phyloP scores from a whole-genome alignment of 2,329 filamentous ascomycete species.

The Whalleya microplaca region DNA sequence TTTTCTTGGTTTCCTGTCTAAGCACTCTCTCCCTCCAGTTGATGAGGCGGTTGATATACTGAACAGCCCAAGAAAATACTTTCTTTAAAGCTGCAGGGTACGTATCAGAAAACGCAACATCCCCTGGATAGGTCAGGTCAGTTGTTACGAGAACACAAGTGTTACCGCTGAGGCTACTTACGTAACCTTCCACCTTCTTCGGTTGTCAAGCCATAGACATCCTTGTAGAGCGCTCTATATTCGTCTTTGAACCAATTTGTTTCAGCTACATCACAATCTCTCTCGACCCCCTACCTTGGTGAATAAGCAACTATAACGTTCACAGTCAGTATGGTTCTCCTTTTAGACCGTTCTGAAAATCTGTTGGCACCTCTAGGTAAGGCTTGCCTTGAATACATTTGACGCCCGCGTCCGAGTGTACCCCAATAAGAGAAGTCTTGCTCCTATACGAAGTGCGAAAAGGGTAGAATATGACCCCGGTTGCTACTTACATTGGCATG shows the following conservation, averaged over 20 bases:
- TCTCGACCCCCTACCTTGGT: conserved; percentile 4
- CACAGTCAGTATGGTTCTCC: no score
- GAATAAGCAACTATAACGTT: no score
- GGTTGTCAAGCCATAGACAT: conserved; percentile 3
- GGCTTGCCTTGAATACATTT: no score
- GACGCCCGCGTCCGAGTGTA: no score
- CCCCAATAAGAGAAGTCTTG: no score
- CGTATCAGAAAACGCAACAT: not conserved
- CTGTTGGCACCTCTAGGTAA: no score
- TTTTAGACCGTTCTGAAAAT: no score
- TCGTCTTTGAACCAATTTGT: not conserved
- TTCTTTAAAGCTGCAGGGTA: not conserved
- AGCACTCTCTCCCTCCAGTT: conserved; percentile 7
- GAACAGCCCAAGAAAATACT: conserved; percentile 4
- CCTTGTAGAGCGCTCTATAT: not conserved
- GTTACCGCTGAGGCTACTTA: not conserved
- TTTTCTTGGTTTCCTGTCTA: not conserved
- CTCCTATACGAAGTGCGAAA: no score
- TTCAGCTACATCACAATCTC: conserved; percentile 2
- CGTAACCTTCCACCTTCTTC: conserved; percentile 5
- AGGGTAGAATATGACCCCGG: no score
- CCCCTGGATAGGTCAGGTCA: conserved; percentile 1
- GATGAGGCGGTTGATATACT: conserved; percentile 11
- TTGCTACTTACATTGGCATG: conserved; percentile 7
- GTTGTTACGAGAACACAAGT: not conserved